Conservation (phyloP, 1,284 basidiomycete genomes). For the Ustilago esculenta region DNA sequence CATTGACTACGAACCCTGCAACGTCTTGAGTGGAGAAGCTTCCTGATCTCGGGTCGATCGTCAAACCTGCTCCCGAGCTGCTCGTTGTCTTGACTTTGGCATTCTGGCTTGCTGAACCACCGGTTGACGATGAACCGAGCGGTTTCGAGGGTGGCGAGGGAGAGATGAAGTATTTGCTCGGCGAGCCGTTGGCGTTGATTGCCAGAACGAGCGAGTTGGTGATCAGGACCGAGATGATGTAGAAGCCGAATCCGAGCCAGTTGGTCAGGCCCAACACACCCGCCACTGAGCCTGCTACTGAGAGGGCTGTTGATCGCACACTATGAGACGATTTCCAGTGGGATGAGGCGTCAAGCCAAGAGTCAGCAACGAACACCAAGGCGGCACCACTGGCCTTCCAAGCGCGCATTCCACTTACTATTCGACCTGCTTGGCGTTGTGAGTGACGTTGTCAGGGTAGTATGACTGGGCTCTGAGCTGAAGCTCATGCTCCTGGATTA, state of each 20-base stretch:
- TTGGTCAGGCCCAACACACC: slow-evolving; percentile 64
- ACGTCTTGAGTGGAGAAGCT: slow-evolving; percentile 21
- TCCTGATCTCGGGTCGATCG: slow-evolving; percentile 30
- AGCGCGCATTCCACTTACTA: slow-evolving; percentile 57
- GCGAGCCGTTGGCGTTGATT: slow-evolving; percentile 42
- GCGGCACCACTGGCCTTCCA: too few relatives aligned
- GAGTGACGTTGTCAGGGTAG: slow-evolving; percentile 55
- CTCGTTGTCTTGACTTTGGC: slow-evolving; percentile 5
- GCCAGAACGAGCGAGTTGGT: slow-evolving; percentile 50
- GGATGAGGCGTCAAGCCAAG: background rate
- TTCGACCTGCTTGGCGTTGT: slow-evolving; percentile 59
- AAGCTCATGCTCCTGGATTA: slow-evolving; percentile 41
- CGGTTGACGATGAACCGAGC: background rate
- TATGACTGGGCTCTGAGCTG: slow-evolving; percentile 50
- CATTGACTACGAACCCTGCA: slow-evolving; percentile 24
- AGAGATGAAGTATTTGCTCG: slow-evolving; percentile 48
- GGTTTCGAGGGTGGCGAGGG: slow-evolving; percentile 28
- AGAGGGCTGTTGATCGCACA: slow-evolving; percentile 58
- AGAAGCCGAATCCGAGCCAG: slow-evolving; percentile 61
- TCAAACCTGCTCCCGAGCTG: background rate
- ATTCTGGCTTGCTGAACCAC: background rate
- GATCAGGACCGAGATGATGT: slow-evolving; percentile 48
- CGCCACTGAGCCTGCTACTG: slow-evolving; percentile 54
- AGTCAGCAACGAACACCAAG: too few relatives aligned
- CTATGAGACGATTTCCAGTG: too few relatives aligned